Evolutionary conservation across 139 green algal species (phyloP).

Genomic region (Pleodorina starrii): DNA sequence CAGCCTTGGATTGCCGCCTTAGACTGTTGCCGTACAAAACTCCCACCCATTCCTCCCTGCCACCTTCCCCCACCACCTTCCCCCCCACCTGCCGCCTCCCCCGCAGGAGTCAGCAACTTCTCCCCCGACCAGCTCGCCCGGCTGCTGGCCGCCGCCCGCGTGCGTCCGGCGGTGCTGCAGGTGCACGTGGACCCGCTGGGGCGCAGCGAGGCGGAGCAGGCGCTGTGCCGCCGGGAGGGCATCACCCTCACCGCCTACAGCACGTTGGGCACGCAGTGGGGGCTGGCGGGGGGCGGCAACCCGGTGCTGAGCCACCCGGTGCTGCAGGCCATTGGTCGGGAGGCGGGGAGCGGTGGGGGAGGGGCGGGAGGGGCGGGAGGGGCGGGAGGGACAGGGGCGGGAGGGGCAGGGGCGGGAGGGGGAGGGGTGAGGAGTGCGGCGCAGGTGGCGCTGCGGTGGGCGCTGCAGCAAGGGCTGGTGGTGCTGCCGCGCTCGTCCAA

Average conservation of each 20-base stretch:
- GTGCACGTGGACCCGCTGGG: slow-evolving; percentile 53
- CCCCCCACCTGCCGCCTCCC: too few relatives aligned
- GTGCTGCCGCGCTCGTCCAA: slow-evolving; percentile 66
- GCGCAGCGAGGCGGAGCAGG: slow-evolving; percentile 50
- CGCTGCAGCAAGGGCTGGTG: slow-evolving; percentile 75
- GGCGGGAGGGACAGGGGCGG: slow-evolving; percentile 23
- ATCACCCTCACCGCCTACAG: slow-evolving; percentile 79
- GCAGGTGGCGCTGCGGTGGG: slow-evolving; percentile 81
- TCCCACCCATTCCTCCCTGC: too few relatives aligned
- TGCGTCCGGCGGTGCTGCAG: slow-evolving; percentile 78
- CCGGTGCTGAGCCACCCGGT: slow-evolving; percentile 34
- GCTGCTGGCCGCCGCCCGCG: slow-evolving; percentile 70
- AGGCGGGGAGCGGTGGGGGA: neutral
- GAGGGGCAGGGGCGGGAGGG: slow-evolving; percentile 11
- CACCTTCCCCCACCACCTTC: too few relatives aligned
- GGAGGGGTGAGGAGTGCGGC: neutral
- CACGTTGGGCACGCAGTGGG: slow-evolving; percentile 81
- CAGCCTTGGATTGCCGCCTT: too few relatives aligned
- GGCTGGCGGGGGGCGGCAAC: slow-evolving; percentile 32
- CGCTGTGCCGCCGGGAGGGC: slow-evolving; percentile 63
- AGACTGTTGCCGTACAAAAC: too few relatives aligned
- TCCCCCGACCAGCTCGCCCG: slow-evolving; percentile 70
- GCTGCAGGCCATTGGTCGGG: slow-evolving; percentile 49
- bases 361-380: neutral
- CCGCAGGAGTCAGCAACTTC: slow-evolving; percentile 88